Evolutionary conservation across 352 stramenopile species (phyloP), one percentile per base, ranked within the genome.

Genomic region (Pythium aquatile): DNA sequence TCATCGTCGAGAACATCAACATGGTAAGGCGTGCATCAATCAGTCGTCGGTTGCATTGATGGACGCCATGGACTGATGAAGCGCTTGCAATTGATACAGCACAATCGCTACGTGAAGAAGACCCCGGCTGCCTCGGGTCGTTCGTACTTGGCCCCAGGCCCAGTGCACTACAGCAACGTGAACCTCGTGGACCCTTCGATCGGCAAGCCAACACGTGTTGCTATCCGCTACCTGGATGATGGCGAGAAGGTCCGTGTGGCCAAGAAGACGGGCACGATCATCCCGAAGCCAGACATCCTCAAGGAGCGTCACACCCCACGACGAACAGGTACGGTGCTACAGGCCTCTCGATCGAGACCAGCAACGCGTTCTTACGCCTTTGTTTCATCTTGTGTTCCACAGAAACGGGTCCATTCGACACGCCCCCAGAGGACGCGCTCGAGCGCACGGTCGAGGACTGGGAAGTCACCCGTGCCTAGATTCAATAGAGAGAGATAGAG

Each of bases 211-310:
- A 94, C 87, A 66, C 76, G 85, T 20, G 63, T 96, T 26, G 79
- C 77, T 46, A 90, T 92, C 58, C 83, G 87, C 65, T 96, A 88
- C 68, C 86, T 95, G 51, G 90, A 98, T 26, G 87, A 98, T 47
- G 95, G 94, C 32, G 94, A 96, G 32, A 98, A 98, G 78, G 89
- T 98, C 48, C 87, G 96, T 42, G 91, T 98, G 66, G 93, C 93
- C 28, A 98, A 97, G 79, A 94, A 97, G 72, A 97, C 87, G 37
- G 94, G 94, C 65, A 97, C 94, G 13, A 98, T 98, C 69, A 98
- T 99, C 78, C 91, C 93, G 29, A 95, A 95, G 73, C 94, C 96
- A 6, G 91, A 97, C 29, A 71, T 97, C 59, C 81, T 97, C 46
- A 97, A 91, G 71, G 81, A 96, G 65, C 83, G 91, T 40, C 78